Percentiles rank a stretch among this genome's conserved stretches.
phyloP scores from a whole-genome alignment of 805 yeast species.

The Candida loeiensis region DNA sequence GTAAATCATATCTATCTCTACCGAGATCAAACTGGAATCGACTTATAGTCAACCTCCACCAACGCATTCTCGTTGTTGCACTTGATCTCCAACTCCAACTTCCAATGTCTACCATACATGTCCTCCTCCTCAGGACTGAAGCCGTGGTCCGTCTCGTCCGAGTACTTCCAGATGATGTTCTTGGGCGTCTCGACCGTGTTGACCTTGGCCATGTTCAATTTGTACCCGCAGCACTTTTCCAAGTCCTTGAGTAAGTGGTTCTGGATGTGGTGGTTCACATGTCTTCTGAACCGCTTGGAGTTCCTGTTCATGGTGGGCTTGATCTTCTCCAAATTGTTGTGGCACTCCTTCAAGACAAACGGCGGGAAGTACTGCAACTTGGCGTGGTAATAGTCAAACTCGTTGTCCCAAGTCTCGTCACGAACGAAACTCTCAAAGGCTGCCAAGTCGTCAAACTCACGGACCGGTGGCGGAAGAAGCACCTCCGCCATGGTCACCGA shows the following conservation, averaged over 20 bases:
- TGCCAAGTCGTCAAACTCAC: constrained; percentile 58
- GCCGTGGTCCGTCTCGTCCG: constrained; percentile 57
- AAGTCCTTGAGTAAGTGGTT: constrained; percentile 69
- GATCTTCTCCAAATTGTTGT: constrained; percentile 66
- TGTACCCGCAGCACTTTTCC: constrained; percentile 56
- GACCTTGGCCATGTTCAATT: constrained; percentile 47
- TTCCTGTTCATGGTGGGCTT: constrained; percentile 70
- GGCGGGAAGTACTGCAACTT: constrained; percentile 70
- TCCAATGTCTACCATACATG: constrained; percentile 54
- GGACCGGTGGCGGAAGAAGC: constrained; percentile 39
- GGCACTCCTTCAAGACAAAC: constrained; percentile 62
- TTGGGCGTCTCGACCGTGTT: constrained; percentile 49
- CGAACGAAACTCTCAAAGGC: constrained; percentile 61
- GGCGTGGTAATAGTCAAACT: constrained; percentile 65
- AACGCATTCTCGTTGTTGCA: constrained; percentile 66
- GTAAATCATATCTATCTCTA: background rate
- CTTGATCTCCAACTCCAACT: constrained; percentile 57
- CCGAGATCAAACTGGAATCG: constrained; percentile 38
- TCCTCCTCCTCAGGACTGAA: constrained; percentile 44
- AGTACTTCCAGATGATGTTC: constrained; percentile 60
- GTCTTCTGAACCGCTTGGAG: constrained; percentile 67
- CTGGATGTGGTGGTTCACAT: constrained; percentile 70
- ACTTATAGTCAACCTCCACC: constrained; percentile 61
- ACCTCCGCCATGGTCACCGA: constrained; percentile 20
- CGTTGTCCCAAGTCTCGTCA: constrained; percentile 76